Percentiles rank a stretch among this genome's conserved stretches.
Conservation (phyloP, 2,329 filamentous ascomycete species). For the Bipolaris cookei region DNA sequence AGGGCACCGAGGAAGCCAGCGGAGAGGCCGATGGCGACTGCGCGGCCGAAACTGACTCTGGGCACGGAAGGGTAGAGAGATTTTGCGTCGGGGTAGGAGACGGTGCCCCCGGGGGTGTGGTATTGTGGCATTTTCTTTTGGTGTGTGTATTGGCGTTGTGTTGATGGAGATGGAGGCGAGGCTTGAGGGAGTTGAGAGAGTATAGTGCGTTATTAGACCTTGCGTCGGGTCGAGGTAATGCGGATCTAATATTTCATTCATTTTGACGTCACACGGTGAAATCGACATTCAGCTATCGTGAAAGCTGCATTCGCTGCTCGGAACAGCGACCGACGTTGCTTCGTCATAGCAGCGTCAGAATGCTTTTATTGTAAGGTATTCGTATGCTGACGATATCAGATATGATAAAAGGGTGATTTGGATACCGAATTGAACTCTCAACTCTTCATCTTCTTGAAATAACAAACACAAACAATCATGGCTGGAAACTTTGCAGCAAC, state of each 20-base stretch:
- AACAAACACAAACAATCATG: not conserved
- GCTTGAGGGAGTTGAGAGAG: not conserved
- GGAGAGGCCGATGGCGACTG: slow-evolving; percentile 27
- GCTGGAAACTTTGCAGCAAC: not conserved
- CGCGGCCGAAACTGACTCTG: slow-evolving; percentile 25
- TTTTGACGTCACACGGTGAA: not conserved
- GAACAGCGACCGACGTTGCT: not conserved
- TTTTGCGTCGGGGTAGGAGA: slow-evolving; percentile 22
- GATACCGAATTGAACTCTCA: not conserved
- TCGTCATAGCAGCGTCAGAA: not conserved
- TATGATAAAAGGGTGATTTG: not conserved
- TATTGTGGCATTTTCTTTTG: slow-evolving; percentile 1
- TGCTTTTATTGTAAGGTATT: not conserved
- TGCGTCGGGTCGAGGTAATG: not conserved
- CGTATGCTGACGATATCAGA: no score
- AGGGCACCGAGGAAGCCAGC: slow-evolving; percentile 25
- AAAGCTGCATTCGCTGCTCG: not conserved
- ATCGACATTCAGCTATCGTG: not conserved
- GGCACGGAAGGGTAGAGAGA: slow-evolving; percentile 26
- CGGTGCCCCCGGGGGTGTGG: not conserved
- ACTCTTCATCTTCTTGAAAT: not conserved
- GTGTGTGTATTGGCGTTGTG: not conserved
- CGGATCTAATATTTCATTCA: not conserved
- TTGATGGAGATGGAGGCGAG: not conserved
- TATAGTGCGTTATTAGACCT: no score